A percentile compares a stretch with the other conserved stretches of the same genome.
Evolutionary conservation across 2,329 filamentous ascomycete species (phyloP).

Genomic region (Daldinia eschscholtzii): DNA sequence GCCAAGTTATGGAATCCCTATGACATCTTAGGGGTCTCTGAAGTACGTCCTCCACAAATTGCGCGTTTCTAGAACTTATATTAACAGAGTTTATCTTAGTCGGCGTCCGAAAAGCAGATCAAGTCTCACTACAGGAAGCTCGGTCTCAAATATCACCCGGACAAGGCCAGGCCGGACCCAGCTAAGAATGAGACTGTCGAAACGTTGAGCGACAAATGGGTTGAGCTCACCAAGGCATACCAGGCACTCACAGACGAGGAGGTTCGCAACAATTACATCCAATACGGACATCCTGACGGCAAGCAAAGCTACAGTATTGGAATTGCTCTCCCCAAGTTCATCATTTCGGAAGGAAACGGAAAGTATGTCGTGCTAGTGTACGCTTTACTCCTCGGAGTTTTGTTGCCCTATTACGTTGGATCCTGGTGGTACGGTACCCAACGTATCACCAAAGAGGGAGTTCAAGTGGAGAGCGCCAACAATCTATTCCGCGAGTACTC

Average conservation of each 20-base stretch:
- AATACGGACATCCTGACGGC: conserved; percentile 96
- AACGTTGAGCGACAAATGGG: conserved; percentile 86
- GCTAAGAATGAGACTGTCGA: conserved; percentile 91
- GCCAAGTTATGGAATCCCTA: conserved; percentile 96
- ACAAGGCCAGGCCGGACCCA: conserved; percentile 87
- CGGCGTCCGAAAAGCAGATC: conserved; percentile 88
- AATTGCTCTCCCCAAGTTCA: conserved; percentile 93
- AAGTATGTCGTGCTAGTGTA: conserved; percentile 96
- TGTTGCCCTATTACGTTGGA: conserved; percentile 92
- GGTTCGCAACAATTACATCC: conserved; percentile 94
- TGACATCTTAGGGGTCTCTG: conserved; percentile 88
- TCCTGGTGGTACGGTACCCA: conserved; percentile 99
- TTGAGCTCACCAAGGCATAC: conserved; percentile 97
- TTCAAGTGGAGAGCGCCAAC: conserved; percentile 92
- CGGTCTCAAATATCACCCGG: conserved; percentile 88
- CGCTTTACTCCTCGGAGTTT: conserved; percentile 85
- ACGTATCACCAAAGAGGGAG: conserved; percentile 90
- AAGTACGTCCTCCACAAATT: conserved; percentile 64
- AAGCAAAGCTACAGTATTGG: conserved; percentile 99
- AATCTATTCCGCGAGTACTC: conserved; percentile 94
- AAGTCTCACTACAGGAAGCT: conserved; percentile 91
- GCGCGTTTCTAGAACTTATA: conserved; percentile 6
- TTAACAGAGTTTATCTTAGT: conserved; percentile 56
- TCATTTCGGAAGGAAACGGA: conserved; percentile 91
- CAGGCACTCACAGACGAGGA: conserved; percentile 98